phyloP scores from a whole-genome alignment of 495 filamentous ascomycete genomes.

The Cercophora samala region DNA sequence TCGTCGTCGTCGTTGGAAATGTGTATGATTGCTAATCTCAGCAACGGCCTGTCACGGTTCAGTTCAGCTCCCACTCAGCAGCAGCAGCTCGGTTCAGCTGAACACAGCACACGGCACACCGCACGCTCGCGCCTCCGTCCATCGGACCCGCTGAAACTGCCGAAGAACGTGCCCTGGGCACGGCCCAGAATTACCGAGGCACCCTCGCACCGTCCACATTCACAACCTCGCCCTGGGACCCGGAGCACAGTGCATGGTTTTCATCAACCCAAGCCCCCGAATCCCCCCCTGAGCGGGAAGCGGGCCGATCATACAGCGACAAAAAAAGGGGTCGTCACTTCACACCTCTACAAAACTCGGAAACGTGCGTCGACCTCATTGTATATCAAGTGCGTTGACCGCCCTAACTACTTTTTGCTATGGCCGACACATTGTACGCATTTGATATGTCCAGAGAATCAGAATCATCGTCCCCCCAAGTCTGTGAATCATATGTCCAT shows the following conservation, averaged over 20 bases:
- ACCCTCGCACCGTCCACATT: background rate
- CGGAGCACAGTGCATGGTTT: constrained; percentile 13
- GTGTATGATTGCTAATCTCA: background rate
- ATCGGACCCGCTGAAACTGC: background rate
- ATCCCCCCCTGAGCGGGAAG: background rate
- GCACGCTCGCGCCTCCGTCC: background rate
- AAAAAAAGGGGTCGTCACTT: background rate
- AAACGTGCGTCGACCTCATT: constrained; percentile 7
- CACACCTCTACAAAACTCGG: background rate
- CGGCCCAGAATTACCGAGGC: background rate
- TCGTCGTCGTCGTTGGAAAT: background rate
- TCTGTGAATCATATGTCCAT: constrained; percentile 34
- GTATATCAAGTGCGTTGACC: constrained; percentile 6
- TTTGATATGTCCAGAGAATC: constrained; percentile 45
- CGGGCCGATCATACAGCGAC: background rate
- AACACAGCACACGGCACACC: background rate
- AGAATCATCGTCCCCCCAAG: constrained; percentile 28
- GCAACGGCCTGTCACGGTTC: background rate
- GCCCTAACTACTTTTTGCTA: background rate
- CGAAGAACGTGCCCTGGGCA: background rate
- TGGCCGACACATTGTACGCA: constrained; percentile 18
- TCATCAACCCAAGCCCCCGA: background rate
- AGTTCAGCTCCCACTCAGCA: background rate
- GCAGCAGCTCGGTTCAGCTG: background rate
- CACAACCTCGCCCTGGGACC: constrained; percentile 4